Base-by-base conservation (phyloP, 768 basidiomycete genomes). In the Serpula lacrymans region DNA sequence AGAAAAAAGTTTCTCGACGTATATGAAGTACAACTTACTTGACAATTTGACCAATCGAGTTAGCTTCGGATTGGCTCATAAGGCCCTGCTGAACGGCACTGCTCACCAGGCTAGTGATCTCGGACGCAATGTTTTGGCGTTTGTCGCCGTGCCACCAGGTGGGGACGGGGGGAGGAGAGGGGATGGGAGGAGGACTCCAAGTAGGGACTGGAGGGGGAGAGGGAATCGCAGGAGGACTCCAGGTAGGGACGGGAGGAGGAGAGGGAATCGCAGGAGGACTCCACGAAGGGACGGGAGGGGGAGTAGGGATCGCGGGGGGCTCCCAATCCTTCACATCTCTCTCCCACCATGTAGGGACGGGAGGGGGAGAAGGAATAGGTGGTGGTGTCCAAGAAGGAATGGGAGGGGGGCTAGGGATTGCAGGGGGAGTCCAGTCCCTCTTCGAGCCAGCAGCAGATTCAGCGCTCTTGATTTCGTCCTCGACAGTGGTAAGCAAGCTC, bases 81-180 rank as follows among this genome's bases (percentile, higher is more conserved):
- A 44, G 12, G 22, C 37, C 43, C 33, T 44, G 29, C n/a, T 44
- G 28, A 7, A 44, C 21, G 16, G 37, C 43, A 6, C 28, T n/a
- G 24, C 23, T 34, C 30, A 44, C 23, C 21, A 44, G 29, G 21
- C 39, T 22, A 22, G 22, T 24, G 16, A 44, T 38, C 22, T 44
- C 37, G 6, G 43, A 25, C 21, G 29, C 22, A 7, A 39, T 12
- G 21, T 39, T 37, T n/a, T 44, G 16, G 20, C 43, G 17, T 25
- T 44, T 44, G 36, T 37, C 37, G 24, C 43, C 39, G 17, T 32
- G 43, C 22, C 35, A 37, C 9, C 43, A 44, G 3, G 43, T 38
- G 23, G 47, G 47, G 7, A 45, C 37, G 13, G 43, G 38, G 3
- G 48, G 47, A 5, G 43, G 46, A 4, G 26, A 34, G 4, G 47